phyloP scores from a whole-genome alignment of 2,329 filamentous ascomycete genomes.

The Pestalotiopsis sp. region DNA sequence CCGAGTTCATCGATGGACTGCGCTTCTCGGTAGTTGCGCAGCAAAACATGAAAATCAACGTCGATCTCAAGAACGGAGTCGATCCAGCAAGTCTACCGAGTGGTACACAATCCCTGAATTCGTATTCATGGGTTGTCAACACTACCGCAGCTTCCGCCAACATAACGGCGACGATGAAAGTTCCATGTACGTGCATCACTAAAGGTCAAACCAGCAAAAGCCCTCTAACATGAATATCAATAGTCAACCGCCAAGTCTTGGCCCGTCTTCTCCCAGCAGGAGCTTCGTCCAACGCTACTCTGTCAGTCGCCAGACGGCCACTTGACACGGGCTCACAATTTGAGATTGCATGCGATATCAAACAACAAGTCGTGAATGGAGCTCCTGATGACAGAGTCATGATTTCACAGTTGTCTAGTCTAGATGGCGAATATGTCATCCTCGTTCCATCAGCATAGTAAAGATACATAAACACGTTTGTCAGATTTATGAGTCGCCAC shows the following conservation, averaged over 20 bases:
- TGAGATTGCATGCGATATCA: not conserved
- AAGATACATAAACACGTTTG: too few relatives aligned
- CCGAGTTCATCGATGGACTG: slow-evolving; percentile 1
- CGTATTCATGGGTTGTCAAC: not conserved
- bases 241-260: slow-evolving; percentile 5
- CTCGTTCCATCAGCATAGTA: not conserved
- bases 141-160: not conserved
- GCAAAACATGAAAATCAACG: not conserved
- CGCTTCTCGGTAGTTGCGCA: not conserved
- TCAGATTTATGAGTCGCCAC: too few relatives aligned
- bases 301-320: not conserved
- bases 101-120: not conserved
- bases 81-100: not conserved
- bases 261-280: not conserved
- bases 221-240: not conserved
- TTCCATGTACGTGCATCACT: not conserved
- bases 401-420: not conserved
- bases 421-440: slow-evolving; percentile 9
- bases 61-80: slow-evolving; percentile 4
- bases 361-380: not conserved
- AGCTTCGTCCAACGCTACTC: not conserved
- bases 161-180: not conserved
- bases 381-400: not conserved
- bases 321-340: not conserved
- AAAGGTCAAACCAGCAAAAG: not conserved